phyloP scores from a whole-genome alignment of 1,139 yeast species.

The Tardiomyces digboiensis region DNA sequence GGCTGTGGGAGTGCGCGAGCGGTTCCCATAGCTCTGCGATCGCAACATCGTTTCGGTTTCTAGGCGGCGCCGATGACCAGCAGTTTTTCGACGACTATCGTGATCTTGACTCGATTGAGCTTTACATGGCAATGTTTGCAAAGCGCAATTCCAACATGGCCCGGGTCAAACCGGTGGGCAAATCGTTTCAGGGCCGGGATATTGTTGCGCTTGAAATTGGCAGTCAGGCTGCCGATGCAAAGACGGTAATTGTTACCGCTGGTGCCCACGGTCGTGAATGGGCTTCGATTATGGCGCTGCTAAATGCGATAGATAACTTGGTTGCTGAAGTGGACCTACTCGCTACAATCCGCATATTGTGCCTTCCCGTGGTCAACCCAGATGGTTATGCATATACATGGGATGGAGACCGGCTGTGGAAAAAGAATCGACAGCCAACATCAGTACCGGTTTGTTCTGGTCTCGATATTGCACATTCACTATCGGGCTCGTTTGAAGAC shows the following conservation, averaged over 20 bases:
- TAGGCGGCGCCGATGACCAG: conserved; percentile 1
- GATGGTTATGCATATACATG: conserved; percentile 87
- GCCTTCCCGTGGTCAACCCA: conserved; percentile 80
- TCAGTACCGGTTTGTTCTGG: conserved; percentile 62
- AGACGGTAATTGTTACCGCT: conserved; percentile 69
- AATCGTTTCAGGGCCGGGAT: conserved; percentile 64
- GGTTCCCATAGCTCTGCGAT: not conserved
- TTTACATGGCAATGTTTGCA: conserved; percentile 58
- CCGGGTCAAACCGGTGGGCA: conserved; percentile 56
- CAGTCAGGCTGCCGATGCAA: conserved; percentile 35
- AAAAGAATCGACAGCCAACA: conserved; percentile 79
- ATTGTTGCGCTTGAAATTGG: conserved; percentile 53
- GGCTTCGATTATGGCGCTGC: conserved; percentile 66
- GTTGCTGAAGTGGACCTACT: conserved; percentile 36
- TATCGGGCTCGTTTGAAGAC: conserved; percentile 55
- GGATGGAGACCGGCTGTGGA: conserved; percentile 75
- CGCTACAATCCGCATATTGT: conserved; percentile 53
- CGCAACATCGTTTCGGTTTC: not conserved
- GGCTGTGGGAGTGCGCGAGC: not conserved
- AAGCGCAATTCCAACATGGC: conserved; percentile 48
- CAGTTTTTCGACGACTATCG: conserved; percentile 65
- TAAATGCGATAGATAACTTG: conserved; percentile 50
- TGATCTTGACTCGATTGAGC: conserved; percentile 55
- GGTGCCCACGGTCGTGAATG: conserved; percentile 92
- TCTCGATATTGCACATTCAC: conserved; percentile 80